phyloP scores from a whole-genome alignment of 2,329 filamentous ascomycete species.

The Thielaviopsis populi region DNA sequence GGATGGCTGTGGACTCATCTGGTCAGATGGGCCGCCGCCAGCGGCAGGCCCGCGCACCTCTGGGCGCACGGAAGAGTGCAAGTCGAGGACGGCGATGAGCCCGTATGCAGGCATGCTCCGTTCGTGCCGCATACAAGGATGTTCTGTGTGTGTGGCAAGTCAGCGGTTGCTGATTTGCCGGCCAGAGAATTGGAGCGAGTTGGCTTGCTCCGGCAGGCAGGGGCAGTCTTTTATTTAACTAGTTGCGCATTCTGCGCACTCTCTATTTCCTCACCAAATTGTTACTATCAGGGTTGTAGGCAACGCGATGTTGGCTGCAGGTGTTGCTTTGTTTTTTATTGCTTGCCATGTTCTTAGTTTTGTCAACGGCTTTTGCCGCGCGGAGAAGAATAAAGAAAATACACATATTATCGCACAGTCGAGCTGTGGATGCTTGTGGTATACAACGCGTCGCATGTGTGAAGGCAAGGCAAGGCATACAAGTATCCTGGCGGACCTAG shows the following conservation, averaged over 20 bases:
- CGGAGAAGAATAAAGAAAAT: neutral
- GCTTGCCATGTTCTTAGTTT: neutral
- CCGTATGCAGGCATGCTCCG: neutral
- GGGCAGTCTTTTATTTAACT: neutral
- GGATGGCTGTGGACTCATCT: neutral
- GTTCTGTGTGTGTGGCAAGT: neutral
- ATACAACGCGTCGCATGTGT: too few species aligned
- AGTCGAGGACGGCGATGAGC: neutral
- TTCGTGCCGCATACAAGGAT: neutral
- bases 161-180: neutral
- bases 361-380: neutral
- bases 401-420: too few species aligned
- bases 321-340: neutral
- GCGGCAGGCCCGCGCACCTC: too few species aligned
- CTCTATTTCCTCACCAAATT: neutral
- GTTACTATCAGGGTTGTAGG: neutral
- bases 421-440: too few species aligned
- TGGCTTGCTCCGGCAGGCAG: neutral
- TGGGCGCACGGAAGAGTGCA: neutral
- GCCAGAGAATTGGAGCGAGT: neutral
- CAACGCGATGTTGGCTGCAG: neutral
- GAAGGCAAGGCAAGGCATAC: too few species aligned
- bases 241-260: neutral
- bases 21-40: neutral
- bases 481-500: too few species aligned